A percentile compares a stretch with the other conserved stretches of the same genome.
These are phyloP conservation scores for Amesomyces nigricolor DNA, from an alignment of 2,329 filamentous ascomycete genomes.

Conservation along the genomic window DNA sequence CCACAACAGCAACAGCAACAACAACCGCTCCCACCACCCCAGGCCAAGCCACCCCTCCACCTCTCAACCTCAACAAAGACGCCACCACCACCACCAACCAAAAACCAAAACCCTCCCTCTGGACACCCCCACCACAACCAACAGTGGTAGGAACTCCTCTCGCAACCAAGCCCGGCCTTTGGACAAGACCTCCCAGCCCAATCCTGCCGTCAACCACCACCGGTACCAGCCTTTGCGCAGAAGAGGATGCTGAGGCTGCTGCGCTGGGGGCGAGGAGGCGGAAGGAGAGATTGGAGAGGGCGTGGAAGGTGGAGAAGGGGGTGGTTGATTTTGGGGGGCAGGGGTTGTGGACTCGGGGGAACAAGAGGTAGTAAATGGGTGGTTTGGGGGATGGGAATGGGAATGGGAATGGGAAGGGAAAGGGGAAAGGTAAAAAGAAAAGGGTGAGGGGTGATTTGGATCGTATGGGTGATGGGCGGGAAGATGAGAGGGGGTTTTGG, in stretches of 20 bases:
- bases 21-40: too few relatives aligned
- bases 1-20: too few relatives aligned
- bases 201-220: background rate
- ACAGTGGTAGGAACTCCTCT: background rate
- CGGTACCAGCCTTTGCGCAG: background rate
- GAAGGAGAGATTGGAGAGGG: constrained; percentile 19
- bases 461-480: constrained; percentile 2
- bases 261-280: constrained; percentile 14
- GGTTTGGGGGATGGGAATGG: background rate
- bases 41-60: too few relatives aligned
- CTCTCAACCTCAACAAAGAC: too few relatives aligned
- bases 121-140: background rate
- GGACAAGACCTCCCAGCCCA: too few relatives aligned
- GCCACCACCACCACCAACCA: too few relatives aligned
- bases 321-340: constrained; percentile 18
- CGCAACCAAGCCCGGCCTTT: background rate
- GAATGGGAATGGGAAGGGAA: too few relatives aligned
- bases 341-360: constrained; percentile 18
- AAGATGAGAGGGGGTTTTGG: constrained; percentile 18
- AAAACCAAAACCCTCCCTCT: background rate
- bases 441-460: constrained; percentile 11
- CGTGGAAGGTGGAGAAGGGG: constrained; percentile 26
- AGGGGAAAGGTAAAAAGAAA: background rate
- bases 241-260: constrained; percentile 19
- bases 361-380: background rate